Base-by-base conservation (phyloP, 352 stramenopile genomes). In the Pythium aristosporum region DNA sequence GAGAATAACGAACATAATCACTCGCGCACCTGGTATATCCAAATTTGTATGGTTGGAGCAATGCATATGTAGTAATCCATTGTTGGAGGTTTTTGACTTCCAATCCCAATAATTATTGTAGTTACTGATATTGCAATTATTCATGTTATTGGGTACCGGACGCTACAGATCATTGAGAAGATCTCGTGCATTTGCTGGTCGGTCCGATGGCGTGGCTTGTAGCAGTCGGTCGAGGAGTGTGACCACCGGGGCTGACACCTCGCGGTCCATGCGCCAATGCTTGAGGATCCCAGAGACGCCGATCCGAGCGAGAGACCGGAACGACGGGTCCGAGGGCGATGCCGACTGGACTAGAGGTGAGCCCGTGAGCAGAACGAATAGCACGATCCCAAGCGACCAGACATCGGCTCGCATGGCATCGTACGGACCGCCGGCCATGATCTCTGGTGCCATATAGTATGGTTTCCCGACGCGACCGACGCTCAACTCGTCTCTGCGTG, bases 351-450 rank as follows among this genome's bases (percentile, higher is more conserved):
- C 58, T 13, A 85, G 61, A 15, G 75, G 74, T 11, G 72, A 75
- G 20, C 80, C 77, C 0, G 77, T 84, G 15, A 89, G 69, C 68
- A 89, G 51, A 65, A 87, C 77, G 60, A 87, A 89, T 10, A 89
- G 61, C 48, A 89, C 30, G 18, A 87, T 67, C 25, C 80, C 77
- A 3, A 87, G 67, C 32, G 77, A 86, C 80, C 80, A 89, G 47
- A 87, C 65, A 46, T 87, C 80, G 56, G 15, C 43, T 12, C 43
- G 43, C 20, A 25, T 50, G 43, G 16, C 43, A 30, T 50, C 43
- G 8, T 50, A 50, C 2, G 16, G 43, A 2, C 8, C 16, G 43
- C 16, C 16, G 15, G 43, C 16, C 2, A 50, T 8, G 48, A 34
- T 23, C 23, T 50, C 43, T 3, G 43, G 43, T 2, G 43, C 43